Evolutionary conservation across 257 asterid species (phyloP).

Genomic region (Prunella vulgaris): DNA sequence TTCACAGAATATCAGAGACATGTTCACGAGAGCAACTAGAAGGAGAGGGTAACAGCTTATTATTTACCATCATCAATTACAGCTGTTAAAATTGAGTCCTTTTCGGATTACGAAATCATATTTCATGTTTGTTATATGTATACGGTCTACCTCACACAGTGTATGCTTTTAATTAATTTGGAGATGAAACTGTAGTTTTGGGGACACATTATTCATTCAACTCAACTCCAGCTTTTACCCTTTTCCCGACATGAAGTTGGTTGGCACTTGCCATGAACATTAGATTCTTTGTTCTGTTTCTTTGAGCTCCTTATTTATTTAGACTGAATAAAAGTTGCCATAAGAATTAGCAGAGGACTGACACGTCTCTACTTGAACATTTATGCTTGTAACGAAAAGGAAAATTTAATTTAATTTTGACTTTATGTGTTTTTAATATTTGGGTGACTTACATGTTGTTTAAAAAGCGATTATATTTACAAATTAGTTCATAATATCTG

Average conservation of each 20-base stretch:
- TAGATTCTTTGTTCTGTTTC: neutral
- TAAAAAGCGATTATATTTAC: too few species aligned
- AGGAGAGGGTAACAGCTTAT: conserved; percentile 37
- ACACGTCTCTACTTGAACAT: too few species aligned
- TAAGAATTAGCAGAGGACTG: too few species aligned
- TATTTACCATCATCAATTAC: neutral
- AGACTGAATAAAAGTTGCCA: too few species aligned
- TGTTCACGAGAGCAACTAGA: conserved; percentile 80
- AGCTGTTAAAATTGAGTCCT: neutral
- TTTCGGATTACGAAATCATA: neutral
- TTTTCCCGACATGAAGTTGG: neutral
- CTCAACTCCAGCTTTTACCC: neutral
- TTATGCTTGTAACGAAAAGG: too few species aligned
- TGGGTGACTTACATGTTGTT: too few species aligned
- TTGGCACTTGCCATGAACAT: neutral
- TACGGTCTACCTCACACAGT: neutral
- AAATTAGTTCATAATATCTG: too few species aligned
- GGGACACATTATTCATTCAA: neutral
- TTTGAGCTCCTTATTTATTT: too few species aligned
- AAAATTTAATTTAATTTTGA: too few species aligned
- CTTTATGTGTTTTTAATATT: too few species aligned
- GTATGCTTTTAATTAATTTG: neutral
- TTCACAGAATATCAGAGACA: conserved; percentile 81
- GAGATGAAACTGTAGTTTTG: neutral
- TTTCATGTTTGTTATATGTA: neutral